phyloP scores from a whole-genome alignment of 1,284 basidiomycete genomes.

The Ustilago shanxiensis region DNA sequence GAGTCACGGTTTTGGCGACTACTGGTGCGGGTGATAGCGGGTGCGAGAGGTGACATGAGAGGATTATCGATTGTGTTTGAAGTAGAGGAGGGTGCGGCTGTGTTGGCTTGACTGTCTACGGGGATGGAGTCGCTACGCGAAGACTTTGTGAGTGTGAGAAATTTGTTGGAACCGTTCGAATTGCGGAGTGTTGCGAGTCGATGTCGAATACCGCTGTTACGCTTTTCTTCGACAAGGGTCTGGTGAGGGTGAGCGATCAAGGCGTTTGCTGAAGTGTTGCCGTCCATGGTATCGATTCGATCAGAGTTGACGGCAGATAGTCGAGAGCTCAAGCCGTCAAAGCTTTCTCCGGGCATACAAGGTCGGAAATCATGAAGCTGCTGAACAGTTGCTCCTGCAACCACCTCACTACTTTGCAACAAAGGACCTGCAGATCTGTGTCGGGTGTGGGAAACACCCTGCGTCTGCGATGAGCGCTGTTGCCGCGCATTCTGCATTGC shows the following conservation, averaged over 20 bases:
- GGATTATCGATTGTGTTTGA: constrained; percentile 12
- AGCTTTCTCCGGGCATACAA: constrained; percentile 6
- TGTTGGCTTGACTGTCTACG: background rate
- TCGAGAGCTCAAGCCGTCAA: background rate
- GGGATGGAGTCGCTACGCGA: constrained; percentile 8
- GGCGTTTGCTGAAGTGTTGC: background rate
- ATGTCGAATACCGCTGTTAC: background rate
- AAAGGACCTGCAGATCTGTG: too few relatives aligned
- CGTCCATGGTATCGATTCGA: background rate
- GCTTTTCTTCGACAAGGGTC: background rate
- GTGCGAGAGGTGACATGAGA: background rate
- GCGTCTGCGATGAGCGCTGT: background rate
- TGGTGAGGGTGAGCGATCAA: constrained; percentile 1
- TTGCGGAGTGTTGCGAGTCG: constrained; percentile 8
- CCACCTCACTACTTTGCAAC: background rate
- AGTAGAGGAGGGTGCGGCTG: background rate
- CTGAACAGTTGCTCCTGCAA: constrained; percentile 13
- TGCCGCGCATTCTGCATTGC: background rate
- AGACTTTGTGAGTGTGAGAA: constrained; percentile 16
- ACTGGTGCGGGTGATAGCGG: background rate
- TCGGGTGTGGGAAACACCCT: too few relatives aligned
- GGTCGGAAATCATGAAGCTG: constrained; percentile 43
- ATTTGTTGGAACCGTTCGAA: constrained; percentile 4
- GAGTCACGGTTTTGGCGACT: constrained; percentile 3
- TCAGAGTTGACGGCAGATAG: constrained; percentile 3